Conservation (phyloP, 2,329 filamentous ascomycete species). For the Penicillium sp. region DNA sequence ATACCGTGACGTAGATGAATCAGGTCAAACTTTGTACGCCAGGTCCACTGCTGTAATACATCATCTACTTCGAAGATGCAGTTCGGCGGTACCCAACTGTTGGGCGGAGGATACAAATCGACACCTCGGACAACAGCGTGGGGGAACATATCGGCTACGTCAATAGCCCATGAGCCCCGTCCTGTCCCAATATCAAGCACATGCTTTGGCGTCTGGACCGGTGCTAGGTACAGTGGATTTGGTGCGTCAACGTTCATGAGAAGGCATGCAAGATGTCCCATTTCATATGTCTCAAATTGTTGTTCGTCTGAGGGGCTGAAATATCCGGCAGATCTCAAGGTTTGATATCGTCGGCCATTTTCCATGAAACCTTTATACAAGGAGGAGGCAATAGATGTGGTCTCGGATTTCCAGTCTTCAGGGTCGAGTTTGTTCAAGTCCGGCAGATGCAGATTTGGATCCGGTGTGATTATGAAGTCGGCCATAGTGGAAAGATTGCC, state of each 20-base stretch:
- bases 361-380: slow-evolving; percentile 30
- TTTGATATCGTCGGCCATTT: slow-evolving; percentile 33
- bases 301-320: slow-evolving; percentile 26
- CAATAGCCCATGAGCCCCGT: slow-evolving; percentile 25
- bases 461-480: slow-evolving; percentile 5
- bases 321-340: slow-evolving; percentile 24
- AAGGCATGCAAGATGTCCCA: slow-evolving; percentile 24
- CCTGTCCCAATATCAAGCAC: slow-evolving; percentile 24
- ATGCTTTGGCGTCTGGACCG: slow-evolving; percentile 14
- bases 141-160: slow-evolving; percentile 29
- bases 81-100: slow-evolving; percentile 34
- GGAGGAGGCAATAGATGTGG: slow-evolving; percentile 31
- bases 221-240: slow-evolving; percentile 20
- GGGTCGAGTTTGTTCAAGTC: not conserved
- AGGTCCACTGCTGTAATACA: slow-evolving; percentile 31
- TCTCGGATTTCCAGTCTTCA: slow-evolving; percentile 23
- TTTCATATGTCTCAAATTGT: slow-evolving; percentile 31
- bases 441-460: slow-evolving; percentile 6
- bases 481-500: not conserved
- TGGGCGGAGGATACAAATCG: slow-evolving; percentile 32
- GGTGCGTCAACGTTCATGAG: slow-evolving; percentile 18
- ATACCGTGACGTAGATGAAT: slow-evolving; percentile 32
- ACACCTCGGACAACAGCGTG: slow-evolving; percentile 28
- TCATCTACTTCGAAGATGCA: slow-evolving; percentile 36
- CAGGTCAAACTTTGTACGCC: slow-evolving; percentile 28